Conservation (phyloP, 305 asterid species). For the Rubia occidens region DNA sequence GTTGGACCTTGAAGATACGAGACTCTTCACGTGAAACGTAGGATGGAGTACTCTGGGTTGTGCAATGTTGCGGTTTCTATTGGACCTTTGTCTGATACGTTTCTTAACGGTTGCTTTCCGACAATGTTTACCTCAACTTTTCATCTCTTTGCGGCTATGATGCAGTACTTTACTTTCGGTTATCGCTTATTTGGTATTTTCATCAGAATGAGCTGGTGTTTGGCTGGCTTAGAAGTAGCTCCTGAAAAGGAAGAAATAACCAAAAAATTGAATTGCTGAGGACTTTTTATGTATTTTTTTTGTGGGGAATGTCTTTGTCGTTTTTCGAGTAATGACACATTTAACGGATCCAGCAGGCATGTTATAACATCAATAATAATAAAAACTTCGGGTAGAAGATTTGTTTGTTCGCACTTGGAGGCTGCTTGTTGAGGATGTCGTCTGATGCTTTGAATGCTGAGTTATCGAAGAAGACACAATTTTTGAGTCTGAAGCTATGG, state of each 20-base stretch:
- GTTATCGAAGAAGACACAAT: constrained; percentile 48
- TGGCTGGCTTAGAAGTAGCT: constrained; percentile 5
- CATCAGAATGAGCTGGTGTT: constrained; percentile 1
- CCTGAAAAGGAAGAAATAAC: neutral
- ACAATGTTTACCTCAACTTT: neutral
- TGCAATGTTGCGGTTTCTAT: neutral
- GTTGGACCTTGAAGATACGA: constrained; percentile 1
- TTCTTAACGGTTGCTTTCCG: constrained; percentile 1
- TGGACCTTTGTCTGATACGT: constrained; percentile 11
- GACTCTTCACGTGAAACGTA: neutral
- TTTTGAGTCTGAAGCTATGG: constrained; percentile 74
- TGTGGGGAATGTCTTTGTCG: constrained; percentile 19
- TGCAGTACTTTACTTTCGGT: neutral
- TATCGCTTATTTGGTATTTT: neutral
- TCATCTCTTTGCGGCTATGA: neutral
- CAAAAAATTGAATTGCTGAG: constrained; percentile 9
- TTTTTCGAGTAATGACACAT: constrained; percentile 11
- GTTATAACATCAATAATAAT: constrained; percentile 28
- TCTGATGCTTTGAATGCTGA: constrained; percentile 45
- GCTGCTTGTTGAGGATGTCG: constrained; percentile 43
- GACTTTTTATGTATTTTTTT: constrained; percentile 10
- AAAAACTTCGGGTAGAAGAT: constrained; percentile 17
- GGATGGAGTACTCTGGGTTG: neutral
- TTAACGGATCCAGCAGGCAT: constrained; percentile 46
- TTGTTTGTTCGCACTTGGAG: constrained; percentile 8